phyloP scores from a whole-genome alignment of 1,139 yeast genomes.

The Candida sojae region DNA sequence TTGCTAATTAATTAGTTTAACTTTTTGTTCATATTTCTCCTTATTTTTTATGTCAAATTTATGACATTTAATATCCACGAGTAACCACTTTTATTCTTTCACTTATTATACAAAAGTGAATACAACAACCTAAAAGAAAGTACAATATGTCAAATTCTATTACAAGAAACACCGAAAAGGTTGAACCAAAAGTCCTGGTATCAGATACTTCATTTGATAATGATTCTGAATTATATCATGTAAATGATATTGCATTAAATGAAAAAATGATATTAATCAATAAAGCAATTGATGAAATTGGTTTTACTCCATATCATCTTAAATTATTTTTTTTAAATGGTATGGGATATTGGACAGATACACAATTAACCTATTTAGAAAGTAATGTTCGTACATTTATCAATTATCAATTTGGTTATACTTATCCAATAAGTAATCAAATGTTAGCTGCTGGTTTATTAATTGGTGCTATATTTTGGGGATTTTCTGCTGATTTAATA shows the following conservation, averaged over 20 bases:
- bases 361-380: conserved; percentile 51
- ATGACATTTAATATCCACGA: no score
- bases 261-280: conserved; percentile 31
- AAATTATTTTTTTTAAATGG: conserved; percentile 50
- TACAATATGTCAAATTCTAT: not conserved
- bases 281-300: conserved; percentile 37
- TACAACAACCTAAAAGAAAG: no score
- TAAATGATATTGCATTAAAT: conserved; percentile 23
- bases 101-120: not conserved
- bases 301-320: conserved; percentile 36
- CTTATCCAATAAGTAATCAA: conserved; percentile 32
- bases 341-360: conserved; percentile 66
- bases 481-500: conserved; percentile 52
- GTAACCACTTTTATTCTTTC: not conserved
- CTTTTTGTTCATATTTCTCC: no score
- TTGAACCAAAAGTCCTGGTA: conserved; percentile 2
- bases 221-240: conserved; percentile 19
- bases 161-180: conserved; percentile 10
- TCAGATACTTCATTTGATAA: conserved; percentile 1
- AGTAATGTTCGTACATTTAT: conserved; percentile 37
- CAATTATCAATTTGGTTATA: conserved; percentile 43
- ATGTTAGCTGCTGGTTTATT: conserved; percentile 46
- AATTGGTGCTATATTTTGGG: conserved; percentile 58
- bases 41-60: no score
- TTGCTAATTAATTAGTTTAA: no score